Evolutionary conservation across 495 filamentous ascomycete genomes (phyloP), one percentile per base, ranked within the genome.

Genomic region (Astrothelium subdiscretum): DNA sequence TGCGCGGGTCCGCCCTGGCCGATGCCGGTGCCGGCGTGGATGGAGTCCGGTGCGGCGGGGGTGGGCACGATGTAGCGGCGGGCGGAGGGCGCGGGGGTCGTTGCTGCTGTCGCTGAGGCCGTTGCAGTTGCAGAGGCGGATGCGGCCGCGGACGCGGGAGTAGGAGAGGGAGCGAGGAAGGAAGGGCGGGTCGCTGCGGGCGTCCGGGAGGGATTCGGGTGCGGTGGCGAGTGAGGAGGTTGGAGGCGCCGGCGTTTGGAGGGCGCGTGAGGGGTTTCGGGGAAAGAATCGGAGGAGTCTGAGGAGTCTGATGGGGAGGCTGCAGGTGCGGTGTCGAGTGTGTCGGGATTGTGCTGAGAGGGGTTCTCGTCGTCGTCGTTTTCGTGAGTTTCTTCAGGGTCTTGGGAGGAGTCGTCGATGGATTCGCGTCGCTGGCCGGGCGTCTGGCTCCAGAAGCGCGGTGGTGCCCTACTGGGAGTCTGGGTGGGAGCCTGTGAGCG

Each of bases 1-100:
- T 61, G 22, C 22, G 4, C 24, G 48, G 26, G 6, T 24, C 0
- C 24, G 40, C 29, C 62, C 61, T 15, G 26, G 54, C 35, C 12
- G 57, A 8, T 11, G 57, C 6, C 15, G 59, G 54, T 43, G 58
- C 8, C 15, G 57, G 38, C 10, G 64, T 48, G 2, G 67, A 57
- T 13, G 59, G 64, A 38, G 35, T 6, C 20, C 5, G 48, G 20
- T 11, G 48, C 3, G n/a, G 20, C 10, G 48, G 20, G 12, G 48
- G 12, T 12, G 12, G 48, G 48, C 20, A 54, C 6, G 48, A 54
- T 29, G 24, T 54, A 54, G 20, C 48, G 48, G 20, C 24, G 20
- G 0, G 43, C 43, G 8, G 24, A 20, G 48, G 48, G 3, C 11
- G 48, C 48, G 48, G n/a, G n/a, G 20, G 48, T 29, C 5, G 22